Evolutionary conservation across 148 eudicot genomes (phyloP).

Genomic region (Arctostaphylos glauca): DNA sequence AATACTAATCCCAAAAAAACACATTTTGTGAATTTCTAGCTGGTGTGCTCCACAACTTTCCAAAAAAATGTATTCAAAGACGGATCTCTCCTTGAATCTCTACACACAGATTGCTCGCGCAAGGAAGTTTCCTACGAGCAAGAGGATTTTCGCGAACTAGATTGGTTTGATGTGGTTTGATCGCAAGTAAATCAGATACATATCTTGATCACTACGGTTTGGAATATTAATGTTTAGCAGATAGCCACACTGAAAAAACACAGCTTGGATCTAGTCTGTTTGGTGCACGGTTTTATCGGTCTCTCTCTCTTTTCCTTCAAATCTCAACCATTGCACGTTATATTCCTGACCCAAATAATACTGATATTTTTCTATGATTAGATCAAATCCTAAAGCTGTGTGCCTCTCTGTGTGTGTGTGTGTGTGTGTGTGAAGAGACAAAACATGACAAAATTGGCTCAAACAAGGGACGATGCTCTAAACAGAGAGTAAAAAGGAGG

Average conservation of each 20-base stretch:
- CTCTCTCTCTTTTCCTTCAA: no score
- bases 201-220: background rate
- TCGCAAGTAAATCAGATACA: background rate
- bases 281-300: no score
- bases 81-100: background rate
- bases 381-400: background rate
- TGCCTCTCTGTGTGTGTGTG: no score
- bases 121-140: background rate
- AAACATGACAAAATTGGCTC: background rate
- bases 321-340: no score
- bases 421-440: no score
- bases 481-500: background rate
- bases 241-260: no score
- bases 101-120: background rate
- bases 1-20: no score
- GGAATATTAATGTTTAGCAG: background rate
- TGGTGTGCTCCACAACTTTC: background rate
- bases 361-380: background rate
- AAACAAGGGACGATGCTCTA: background rate
- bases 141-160: background rate
- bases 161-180: background rate
- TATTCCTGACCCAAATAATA: background rate
- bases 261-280: no score
- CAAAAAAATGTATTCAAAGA: background rate
- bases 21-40: background rate